Conservation (phyloP, 305 asterid species). For the Fraxinus ornus region DNA sequence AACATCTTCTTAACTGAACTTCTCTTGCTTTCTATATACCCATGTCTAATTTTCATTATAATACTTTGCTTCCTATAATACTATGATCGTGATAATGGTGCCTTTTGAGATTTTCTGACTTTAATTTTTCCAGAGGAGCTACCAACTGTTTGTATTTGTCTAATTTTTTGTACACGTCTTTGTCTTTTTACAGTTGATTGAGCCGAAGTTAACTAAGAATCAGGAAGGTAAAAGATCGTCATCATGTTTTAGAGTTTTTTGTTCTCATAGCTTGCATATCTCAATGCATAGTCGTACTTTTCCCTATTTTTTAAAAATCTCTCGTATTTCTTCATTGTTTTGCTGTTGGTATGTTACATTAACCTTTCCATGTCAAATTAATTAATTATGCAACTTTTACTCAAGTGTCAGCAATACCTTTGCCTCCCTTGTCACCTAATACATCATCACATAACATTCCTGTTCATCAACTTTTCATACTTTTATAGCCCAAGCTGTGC, state of each 20-base stretch:
- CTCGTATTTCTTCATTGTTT: not conserved
- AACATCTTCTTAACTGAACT: not conserved
- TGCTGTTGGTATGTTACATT: not conserved
- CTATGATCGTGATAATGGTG: not conserved
- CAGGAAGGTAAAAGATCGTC: slow-evolving; percentile 68
- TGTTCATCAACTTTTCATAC: not conserved
- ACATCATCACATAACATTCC: not conserved
- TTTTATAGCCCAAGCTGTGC: not conserved
- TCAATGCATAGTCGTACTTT: not conserved
- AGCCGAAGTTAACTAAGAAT: slow-evolving; percentile 56
- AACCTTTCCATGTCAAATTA: not conserved
- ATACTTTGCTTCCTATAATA: not conserved
- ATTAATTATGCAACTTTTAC: not conserved
- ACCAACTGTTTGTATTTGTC: not conserved
- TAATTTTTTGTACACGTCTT: slow-evolving; percentile 1
- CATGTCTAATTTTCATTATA: not conserved
- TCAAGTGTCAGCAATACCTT: not conserved
- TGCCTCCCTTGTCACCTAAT: not conserved
- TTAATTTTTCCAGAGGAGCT: not conserved
- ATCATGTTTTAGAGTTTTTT: not conserved
- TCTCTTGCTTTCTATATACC: not conserved
- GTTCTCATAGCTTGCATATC: not conserved
- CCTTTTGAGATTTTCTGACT: slow-evolving; percentile 6
- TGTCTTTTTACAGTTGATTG: slow-evolving; percentile 52
- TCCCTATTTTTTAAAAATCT: not conserved